Percentiles rank a stretch among this genome's conserved stretches.
phyloP scores from a whole-genome alignment of 2,329 filamentous ascomycete species.

The Pseudogymnoascus sp. region DNA sequence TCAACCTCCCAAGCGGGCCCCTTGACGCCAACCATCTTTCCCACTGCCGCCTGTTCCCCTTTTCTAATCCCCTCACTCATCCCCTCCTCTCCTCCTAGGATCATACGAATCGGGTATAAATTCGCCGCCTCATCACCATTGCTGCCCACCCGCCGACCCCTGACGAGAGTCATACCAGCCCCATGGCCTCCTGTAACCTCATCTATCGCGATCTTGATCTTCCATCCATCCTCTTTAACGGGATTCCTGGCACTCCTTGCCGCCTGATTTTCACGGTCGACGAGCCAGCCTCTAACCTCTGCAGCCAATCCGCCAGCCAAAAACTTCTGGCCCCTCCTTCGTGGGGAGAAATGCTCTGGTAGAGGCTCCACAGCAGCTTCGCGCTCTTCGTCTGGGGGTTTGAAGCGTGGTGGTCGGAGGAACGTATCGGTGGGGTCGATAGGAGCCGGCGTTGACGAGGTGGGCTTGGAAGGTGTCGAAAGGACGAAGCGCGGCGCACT shows the following conservation, averaged over 20 bases:
- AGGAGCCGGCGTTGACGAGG: slow-evolving; percentile 1
- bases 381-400: slow-evolving; percentile 20
- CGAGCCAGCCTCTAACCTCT: slow-evolving; percentile 42
- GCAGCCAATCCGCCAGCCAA: slow-evolving; percentile 41
- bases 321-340: slow-evolving; percentile 42
- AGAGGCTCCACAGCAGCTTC: slow-evolving; percentile 28
- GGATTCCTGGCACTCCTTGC: slow-evolving; percentile 15
- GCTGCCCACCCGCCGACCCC: slow-evolving; percentile 20
- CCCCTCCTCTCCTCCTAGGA: slow-evolving; percentile 27
- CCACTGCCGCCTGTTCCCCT: slow-evolving; percentile 20
- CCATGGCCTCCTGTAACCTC: slow-evolving; percentile 21
- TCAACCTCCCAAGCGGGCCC: slow-evolving; percentile 29
- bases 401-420: slow-evolving; percentile 28
- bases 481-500: slow-evolving; percentile 26
- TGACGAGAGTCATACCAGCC: slow-evolving; percentile 25
- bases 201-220: slow-evolving; percentile 24
- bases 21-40: slow-evolving; percentile 26
- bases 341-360: slow-evolving; percentile 47
- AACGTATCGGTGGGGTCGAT: slow-evolving; percentile 16
- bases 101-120: slow-evolving; percentile 18
- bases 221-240: slow-evolving; percentile 22
- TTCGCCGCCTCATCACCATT: slow-evolving; percentile 14
- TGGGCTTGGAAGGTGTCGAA: slow-evolving; percentile 20
- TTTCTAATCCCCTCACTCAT: slow-evolving; percentile 21
- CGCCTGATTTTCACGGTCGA: slow-evolving; percentile 31